phyloP scores from a whole-genome alignment of 225 moss, liverwort and hornwort species.

The Climacium dendroides region DNA sequence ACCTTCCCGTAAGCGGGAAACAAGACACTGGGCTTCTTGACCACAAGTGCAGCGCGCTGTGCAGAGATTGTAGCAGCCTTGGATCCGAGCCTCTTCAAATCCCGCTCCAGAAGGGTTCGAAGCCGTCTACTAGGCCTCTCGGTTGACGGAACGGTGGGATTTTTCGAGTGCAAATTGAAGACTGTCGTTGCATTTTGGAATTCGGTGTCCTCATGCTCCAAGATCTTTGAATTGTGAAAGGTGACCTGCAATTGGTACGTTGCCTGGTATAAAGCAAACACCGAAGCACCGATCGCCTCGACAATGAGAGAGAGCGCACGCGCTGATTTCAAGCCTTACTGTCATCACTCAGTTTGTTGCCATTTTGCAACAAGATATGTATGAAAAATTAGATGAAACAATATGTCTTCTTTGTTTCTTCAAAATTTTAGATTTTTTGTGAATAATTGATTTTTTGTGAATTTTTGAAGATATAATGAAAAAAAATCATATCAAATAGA shows the following conservation, averaged over 20 bases:
- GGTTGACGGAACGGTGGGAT: background rate
- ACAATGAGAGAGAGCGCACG: background rate
- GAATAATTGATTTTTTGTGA: too few species aligned
- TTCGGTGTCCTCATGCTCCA: background rate
- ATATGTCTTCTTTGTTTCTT: too few species aligned
- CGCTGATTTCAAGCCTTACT: too few species aligned
- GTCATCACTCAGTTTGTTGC: too few species aligned
- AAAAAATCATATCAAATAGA: too few species aligned
- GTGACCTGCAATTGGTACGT: background rate
- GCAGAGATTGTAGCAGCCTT: background rate
- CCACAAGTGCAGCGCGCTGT: background rate
- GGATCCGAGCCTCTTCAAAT: constrained; percentile 12
- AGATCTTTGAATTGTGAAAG: background rate
- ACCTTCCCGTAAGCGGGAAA: constrained; percentile 22
- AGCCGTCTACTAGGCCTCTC: background rate
- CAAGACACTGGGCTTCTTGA: background rate
- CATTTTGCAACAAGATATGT: too few species aligned
- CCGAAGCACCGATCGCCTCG: background rate
- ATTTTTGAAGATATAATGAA: too few species aligned
- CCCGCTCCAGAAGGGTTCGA: constrained; percentile 39
- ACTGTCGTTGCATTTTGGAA: constrained; percentile 12
- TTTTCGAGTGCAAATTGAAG: constrained; percentile 22
- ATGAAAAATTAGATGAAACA: too few species aligned
- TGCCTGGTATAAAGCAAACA: background rate
- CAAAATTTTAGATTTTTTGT: too few species aligned